Base-by-base conservation (phyloP, 805 yeast species). In the Wickerhamiella australiensis region DNA sequence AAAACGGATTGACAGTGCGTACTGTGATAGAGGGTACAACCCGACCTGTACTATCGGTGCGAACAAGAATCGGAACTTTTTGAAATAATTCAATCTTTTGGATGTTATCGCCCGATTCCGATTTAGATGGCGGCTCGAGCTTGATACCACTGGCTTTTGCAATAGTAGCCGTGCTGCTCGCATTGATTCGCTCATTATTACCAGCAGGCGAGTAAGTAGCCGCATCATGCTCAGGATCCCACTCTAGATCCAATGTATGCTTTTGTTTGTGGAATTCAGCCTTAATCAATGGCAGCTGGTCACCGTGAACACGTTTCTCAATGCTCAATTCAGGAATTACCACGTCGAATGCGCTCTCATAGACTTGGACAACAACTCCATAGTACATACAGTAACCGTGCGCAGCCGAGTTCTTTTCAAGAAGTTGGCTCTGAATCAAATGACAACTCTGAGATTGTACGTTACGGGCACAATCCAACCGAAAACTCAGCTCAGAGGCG, bases 401-500 rank as follows among this genome's bases (percentile, higher is more conserved):
- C 48, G 74, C 77, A 55, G 77, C 70, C 21, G 78, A 68, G 75
- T 85, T 76, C 38, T 78, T 83, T 61, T 82, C 83, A 52, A 88
- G 81, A 0, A 87, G 82, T 63, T 87, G 94, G 51, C 90, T 83
- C 17, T 56, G 46, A n/a, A 33, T 31, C 55, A 92, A 71, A 63
- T 92, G 98, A 49, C 88, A 78, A 12, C 95, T 90, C 66, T 92
- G 98, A 57, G 85, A 94, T 66, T 90, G 97, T 1, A 96, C 96
- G 53, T 77, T 77, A 54, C 79, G 79, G 1, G 97, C 92, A 64
- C 96, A 88, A 61, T 90, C 97, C 62, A 87, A 85, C 66, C 88
- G 87, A 73, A 90, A 92, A 59, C 86, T 87, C 67, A 96, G 90
- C 64, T 87, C 88, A 59, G 90, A 96, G 9, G 95, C 82, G 27